Evolutionary conservation across 1,139 yeast genomes (phyloP).

Genomic region (Geotrichum phurueaensis): DNA sequence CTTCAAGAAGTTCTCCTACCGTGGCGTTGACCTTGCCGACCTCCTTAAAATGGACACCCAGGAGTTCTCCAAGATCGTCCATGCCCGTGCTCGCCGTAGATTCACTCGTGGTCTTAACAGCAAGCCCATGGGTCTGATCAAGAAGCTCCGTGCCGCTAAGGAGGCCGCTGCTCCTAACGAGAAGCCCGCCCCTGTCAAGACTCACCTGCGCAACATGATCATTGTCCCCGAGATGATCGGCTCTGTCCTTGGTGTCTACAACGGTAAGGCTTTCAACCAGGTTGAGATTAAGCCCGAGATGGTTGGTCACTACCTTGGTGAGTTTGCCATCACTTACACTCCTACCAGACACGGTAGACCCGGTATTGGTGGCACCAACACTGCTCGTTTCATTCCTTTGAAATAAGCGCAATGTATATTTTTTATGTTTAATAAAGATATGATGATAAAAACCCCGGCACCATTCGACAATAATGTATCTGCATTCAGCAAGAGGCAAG

Average conservation of each 20-base stretch:
- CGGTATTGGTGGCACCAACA: constrained; percentile 74
- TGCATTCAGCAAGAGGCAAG: not conserved
- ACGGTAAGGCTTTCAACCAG: constrained; percentile 99
- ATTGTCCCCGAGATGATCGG: constrained; percentile 99
- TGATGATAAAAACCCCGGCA: not conserved
- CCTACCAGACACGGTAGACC: constrained; percentile 99
- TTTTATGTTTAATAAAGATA: constrained; percentile 2
- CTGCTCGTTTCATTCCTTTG: constrained; percentile 48
- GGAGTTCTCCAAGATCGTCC: constrained; percentile 94
- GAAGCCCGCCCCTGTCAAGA: constrained; percentile 97
- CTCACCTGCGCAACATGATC: constrained; percentile 99
- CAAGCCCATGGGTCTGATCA: constrained; percentile 95
- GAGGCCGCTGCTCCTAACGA: constrained; percentile 87
- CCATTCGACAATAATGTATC: not conserved
- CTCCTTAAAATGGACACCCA: constrained; percentile 92
- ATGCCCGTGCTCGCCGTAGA: constrained; percentile 99
- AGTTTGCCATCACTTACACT: constrained; percentile 98
- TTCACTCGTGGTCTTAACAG: constrained; percentile 95
- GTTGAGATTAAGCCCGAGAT: constrained; percentile 99
- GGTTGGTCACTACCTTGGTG: constrained; percentile 99
- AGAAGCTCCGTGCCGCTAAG: constrained; percentile 97
- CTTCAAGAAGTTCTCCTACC: constrained; percentile 97
- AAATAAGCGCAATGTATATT: constrained; percentile 26
- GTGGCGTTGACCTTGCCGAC: constrained; percentile 96
- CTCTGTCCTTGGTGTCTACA: constrained; percentile 97